A percentile compares a stretch with the other conserved stretches of the same genome.
Conservation (phyloP, 306 rosid genomes). For the Castanea mollissima region DNA sequence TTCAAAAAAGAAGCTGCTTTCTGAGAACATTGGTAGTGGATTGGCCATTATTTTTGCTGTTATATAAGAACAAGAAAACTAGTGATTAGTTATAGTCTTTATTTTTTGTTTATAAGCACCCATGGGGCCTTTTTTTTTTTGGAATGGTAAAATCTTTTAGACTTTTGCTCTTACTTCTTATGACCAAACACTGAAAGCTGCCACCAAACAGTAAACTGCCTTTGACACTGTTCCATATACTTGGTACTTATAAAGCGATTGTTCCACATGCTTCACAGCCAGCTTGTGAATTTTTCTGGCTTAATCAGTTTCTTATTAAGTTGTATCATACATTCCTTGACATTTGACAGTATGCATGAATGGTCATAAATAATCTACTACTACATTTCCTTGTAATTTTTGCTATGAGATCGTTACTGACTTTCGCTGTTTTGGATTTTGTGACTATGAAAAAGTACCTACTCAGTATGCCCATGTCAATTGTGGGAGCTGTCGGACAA, state of each 20-base stretch:
- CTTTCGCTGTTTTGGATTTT: conserved; percentile 26
- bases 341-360: not conserved
- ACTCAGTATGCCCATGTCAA: conserved; percentile 78
- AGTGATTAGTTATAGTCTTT: not conserved
- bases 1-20: not conserved
- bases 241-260: not conserved
- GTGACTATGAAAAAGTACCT: conserved; percentile 47
- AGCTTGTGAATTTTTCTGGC: not conserved
- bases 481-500: conserved; percentile 93
- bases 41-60: not conserved
- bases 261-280: not conserved
- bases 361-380: not conserved
- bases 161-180: not conserved
- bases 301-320: not conserved
- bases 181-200: not conserved
- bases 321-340: not conserved
- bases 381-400: not conserved
- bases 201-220: not conserved
- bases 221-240: not conserved
- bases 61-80: not conserved
- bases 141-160: not conserved
- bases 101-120: not conserved
- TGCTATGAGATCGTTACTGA: conserved; percentile 14
- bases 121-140: not conserved
- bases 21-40: not conserved